A percentile compares a stretch with the other conserved stretches of the same genome.
These are phyloP conservation scores for Boletellus emodensis DNA, from an alignment of 768 basidiomycete species.

Conservation along the genomic window DNA sequence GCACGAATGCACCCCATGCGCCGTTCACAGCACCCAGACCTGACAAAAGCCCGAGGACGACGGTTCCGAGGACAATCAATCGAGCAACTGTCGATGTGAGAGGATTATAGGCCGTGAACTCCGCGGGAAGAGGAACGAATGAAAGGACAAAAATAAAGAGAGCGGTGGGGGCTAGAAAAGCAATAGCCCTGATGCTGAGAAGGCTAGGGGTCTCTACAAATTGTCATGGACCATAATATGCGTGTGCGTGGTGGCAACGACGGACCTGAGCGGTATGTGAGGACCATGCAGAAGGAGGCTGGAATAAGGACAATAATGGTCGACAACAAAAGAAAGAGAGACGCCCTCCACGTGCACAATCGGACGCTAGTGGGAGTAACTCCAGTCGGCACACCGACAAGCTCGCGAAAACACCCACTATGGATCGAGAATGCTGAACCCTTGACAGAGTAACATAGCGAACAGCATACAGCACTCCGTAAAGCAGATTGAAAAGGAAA, in stretches of 20 bases:
- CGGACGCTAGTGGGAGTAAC: constrained; percentile 43
- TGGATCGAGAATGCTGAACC: constrained; percentile 47
- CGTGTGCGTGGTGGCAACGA: neutral
- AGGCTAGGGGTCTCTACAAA: constrained; percentile 23
- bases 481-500: constrained; percentile 66
- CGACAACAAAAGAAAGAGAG: constrained; percentile 55
- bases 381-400: constrained; percentile 3
- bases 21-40: constrained; percentile 74
- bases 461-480: constrained; percentile 74
- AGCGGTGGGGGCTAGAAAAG: constrained; percentile 43
- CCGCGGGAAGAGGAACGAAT: constrained; percentile 61
- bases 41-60: constrained; percentile 74
- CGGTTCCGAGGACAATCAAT: constrained; percentile 70
- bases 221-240: neutral
- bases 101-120: constrained; percentile 38
- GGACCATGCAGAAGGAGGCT: constrained; percentile 54
- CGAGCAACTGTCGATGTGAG: constrained; percentile 53
- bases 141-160: constrained; percentile 60
- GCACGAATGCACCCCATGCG: constrained; percentile 44
- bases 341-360: constrained; percentile 63
- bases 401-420: constrained; percentile 39
- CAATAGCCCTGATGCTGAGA: constrained; percentile 18
- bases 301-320: constrained; percentile 67
- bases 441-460: constrained; percentile 69
- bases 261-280: constrained; percentile 41